A percentile compares a stretch with the other conserved stretches of the same genome.
Evolutionary conservation across 257 asterid genomes (phyloP).

Genomic region (Cynanchum wilfordii): DNA sequence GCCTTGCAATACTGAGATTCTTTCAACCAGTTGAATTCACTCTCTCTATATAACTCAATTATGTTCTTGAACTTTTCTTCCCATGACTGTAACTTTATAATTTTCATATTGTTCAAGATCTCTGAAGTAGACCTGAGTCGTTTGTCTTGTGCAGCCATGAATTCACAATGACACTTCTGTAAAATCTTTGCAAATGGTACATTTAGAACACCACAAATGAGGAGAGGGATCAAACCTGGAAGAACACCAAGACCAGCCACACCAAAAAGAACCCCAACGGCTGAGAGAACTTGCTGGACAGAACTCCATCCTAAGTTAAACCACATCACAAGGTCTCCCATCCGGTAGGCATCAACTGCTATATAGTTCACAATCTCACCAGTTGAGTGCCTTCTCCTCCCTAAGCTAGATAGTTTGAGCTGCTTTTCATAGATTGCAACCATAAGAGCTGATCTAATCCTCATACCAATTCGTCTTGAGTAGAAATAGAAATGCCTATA

Average conservation of each 20-base stretch:
- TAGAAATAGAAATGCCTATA: conserved; percentile 57
- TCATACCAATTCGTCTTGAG: conserved; percentile 56
- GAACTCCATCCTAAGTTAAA: conserved; percentile 49
- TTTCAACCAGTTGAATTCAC: conserved; percentile 61
- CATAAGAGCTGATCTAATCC: conserved; percentile 70
- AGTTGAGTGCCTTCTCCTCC: conserved; percentile 53
- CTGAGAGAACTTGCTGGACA: conserved; percentile 36
- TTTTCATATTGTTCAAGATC: conserved; percentile 69
- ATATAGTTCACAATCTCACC: conserved; percentile 73
- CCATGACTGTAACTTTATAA: conserved; percentile 79
- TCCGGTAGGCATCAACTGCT: conserved; percentile 69
- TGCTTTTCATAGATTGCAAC: conserved; percentile 61
- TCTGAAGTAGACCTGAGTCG: conserved; percentile 61
- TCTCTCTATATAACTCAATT: conserved; percentile 40
- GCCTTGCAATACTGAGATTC: conserved; percentile 41
- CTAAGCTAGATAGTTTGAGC: conserved; percentile 52
- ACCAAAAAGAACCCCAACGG: conserved; percentile 35
- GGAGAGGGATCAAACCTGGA: conserved; percentile 58
- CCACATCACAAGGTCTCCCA: conserved; percentile 77
- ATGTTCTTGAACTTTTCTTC: conserved; percentile 57
- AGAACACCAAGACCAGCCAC: conserved; percentile 67
- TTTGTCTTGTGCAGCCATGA: conserved; percentile 63
- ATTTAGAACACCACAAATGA: conserved; percentile 50
- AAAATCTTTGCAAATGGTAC: conserved; percentile 59
- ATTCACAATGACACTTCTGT: conserved; percentile 58